These are phyloP conservation scores for Prototheca stagnorum DNA, from an alignment of 163 green algal species.

Conservation along the genomic window DNA sequence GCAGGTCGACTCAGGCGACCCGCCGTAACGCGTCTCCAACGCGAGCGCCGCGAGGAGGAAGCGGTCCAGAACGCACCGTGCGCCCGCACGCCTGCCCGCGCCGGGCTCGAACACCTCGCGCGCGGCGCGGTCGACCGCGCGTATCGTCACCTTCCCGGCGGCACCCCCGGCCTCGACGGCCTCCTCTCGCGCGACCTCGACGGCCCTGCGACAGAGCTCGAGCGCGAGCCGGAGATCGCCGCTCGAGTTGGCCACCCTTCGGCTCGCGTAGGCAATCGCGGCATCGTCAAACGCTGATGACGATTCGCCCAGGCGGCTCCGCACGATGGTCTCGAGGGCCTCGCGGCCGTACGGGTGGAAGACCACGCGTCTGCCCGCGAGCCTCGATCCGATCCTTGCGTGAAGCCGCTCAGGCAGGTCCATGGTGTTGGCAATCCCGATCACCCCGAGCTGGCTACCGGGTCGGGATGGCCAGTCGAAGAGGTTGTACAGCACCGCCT, in stretches of 20 bases:
- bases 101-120: conserved; percentile 45
- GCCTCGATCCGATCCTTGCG: conserved; percentile 38
- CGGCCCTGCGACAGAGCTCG: conserved; percentile 19
- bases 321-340: conserved; percentile 51
- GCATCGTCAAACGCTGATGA: conserved; percentile 26
- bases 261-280: conserved; percentile 31
- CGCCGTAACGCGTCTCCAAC: conserved; percentile 36
- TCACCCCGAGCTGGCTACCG: conserved; percentile 52
- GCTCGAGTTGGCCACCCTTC: conserved; percentile 41
- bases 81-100: conserved; percentile 46
- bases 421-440: conserved; percentile 93
- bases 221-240: conserved; percentile 56
- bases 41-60: conserved; percentile 51
- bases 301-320: conserved; percentile 29
- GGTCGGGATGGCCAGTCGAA: conserved; percentile 78
- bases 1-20: conserved; percentile 11
- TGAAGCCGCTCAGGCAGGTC: conserved; percentile 89
- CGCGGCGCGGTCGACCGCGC: conserved; percentile 40
- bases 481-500: conserved; percentile 94
- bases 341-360: conserved; percentile 33
- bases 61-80: conserved; percentile 33
- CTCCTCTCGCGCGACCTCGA: background rate
- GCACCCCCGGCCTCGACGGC: background rate
- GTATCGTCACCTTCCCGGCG: conserved; percentile 11
- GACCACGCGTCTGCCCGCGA: conserved; percentile 33